Evolutionary conservation across 495 filamentous ascomycete genomes (phyloP), one percentile per base, ranked within the genome.

Genomic region (Lophiotrema nucula): DNA sequence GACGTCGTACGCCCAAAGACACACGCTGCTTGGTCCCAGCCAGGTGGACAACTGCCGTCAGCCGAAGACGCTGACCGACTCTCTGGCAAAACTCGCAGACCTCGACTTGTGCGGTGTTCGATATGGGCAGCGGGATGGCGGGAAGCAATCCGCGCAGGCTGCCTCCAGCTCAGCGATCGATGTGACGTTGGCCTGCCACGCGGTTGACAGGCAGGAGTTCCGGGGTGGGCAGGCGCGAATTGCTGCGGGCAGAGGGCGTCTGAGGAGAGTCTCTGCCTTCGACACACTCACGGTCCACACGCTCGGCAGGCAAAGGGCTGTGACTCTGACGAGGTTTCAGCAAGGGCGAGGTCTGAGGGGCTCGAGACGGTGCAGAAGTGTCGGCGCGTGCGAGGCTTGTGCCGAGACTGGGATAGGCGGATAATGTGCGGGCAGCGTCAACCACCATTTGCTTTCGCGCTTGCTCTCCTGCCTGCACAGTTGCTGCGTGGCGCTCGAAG

Each of bases 1-100:
- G 45, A 47, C 31, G 49, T 59, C 52, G 55, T 44, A 54, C 46
- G 51, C 41, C 47, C 23, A 15, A 27, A 37, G 38, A 44, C 0
- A 12, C 13, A 47, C 38, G 43, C 25, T 56, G 49, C 33, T 45
- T 59, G 61, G 56, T 50, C 45, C 61, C 61, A 56, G 45, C 49
- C 26, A 44, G 5, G 41, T 37, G 61, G 61, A 39, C 33, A 12
- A 23, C 39, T 59, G 60, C 50, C 26, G 54, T 53, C 49, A 64
- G 60, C 60, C 60, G 60, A 59, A 23, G 41, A 54, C 43, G 19
- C 56, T 55, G 61, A 55, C 49, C 61, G 61, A 64, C 49, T 64
- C 49, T 52, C 47, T 37, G 22, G 16, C 26, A 26, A 22, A 46
- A 12, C 6, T 12, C 39, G 39, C 39, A 18, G 39, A 6, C 10